A percentile compares a stretch with the other conserved stretches of the same genome.
Evolutionary conservation across 495 filamentous ascomycete genomes (phyloP).

Genomic region (Penicillium lividum): DNA sequence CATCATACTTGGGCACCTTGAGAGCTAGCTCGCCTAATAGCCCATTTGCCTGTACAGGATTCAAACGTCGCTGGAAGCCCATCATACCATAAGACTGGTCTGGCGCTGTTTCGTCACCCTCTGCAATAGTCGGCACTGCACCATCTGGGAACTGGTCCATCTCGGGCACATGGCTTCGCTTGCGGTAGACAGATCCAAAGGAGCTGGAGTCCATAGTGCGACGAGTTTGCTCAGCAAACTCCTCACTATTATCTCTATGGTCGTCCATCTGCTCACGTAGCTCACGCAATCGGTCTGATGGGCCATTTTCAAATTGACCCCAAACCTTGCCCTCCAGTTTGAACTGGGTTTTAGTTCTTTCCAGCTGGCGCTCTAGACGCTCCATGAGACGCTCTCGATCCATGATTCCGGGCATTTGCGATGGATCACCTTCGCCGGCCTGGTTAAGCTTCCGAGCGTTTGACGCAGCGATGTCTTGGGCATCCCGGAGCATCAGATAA

Average conservation of each 20-base stretch:
- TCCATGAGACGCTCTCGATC: conserved; percentile 91
- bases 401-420: conserved; percentile 86
- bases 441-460: conserved; percentile 66
- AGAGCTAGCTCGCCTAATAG: conserved; percentile 78
- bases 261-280: conserved; percentile 94
- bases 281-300: conserved; percentile 89
- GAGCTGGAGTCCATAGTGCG: conserved; percentile 55
- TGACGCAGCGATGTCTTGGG: conserved; percentile 90
- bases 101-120: conserved; percentile 52
- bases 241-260: conserved; percentile 45
- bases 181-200: conserved; percentile 66
- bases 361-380: conserved; percentile 88
- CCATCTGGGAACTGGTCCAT: conserved; percentile 44
- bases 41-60: conserved; percentile 69
- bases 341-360: conserved; percentile 96
- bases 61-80: conserved; percentile 70
- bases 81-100: conserved; percentile 67
- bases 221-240: conserved; percentile 53
- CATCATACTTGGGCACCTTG: conserved; percentile 75
- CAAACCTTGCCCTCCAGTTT: conserved; percentile 95
- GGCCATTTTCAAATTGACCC: conserved; percentile 70
- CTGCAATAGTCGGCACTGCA: conserved; percentile 34
- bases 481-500: conserved; percentile 97
- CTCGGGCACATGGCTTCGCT: conserved; percentile 54
- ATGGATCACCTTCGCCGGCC: conserved; percentile 59